Percentiles rank a stretch among this genome's conserved stretches.
phyloP scores from a whole-genome alignment of 2,329 filamentous ascomycete species.

The Alternaria gaisen region DNA sequence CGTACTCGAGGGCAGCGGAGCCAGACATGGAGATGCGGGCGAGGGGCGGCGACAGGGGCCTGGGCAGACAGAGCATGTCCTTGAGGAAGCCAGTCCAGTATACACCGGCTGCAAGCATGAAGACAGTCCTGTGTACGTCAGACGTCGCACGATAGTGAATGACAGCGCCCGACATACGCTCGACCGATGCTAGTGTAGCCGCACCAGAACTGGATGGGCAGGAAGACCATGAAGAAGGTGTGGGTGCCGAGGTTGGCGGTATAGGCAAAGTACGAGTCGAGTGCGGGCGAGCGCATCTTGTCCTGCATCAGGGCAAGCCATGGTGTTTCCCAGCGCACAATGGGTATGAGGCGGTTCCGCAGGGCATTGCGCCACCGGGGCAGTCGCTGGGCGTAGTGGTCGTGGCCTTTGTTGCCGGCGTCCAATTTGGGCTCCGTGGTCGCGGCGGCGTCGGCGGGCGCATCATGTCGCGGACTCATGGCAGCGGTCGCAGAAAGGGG shows the following conservation, averaged over 20 bases:
- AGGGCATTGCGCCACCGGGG: constrained; percentile 88
- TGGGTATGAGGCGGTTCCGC: constrained; percentile 81
- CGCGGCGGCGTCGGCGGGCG: constrained; percentile 9
- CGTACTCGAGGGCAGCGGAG: constrained; percentile 93
- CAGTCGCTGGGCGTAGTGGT: constrained; percentile 79
- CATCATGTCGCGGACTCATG: constrained; percentile 40
- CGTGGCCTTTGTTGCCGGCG: constrained; percentile 80
- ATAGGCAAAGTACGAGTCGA: constrained; percentile 96
- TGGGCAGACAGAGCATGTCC: constrained; percentile 89
- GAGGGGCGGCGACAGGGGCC: constrained; percentile 89
- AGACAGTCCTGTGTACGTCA: constrained; percentile 49
- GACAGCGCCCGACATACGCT: constrained; percentile 68
- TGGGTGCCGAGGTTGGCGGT: constrained; percentile 97
- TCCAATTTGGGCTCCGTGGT: constrained; percentile 56
- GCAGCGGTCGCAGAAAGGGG: constrained; percentile 25
- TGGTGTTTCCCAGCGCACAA: constrained; percentile 94
- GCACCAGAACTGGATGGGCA: constrained; percentile 97
- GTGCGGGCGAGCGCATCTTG: constrained; percentile 77
- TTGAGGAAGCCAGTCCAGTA: constrained; percentile 86
- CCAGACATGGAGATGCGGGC: constrained; percentile 98
- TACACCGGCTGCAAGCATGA: constrained; percentile 74
- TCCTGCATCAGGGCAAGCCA: constrained; percentile 89
- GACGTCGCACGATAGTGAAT: constrained; percentile 14
- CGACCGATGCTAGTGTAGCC: constrained; percentile 85
- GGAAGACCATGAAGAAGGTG: constrained; percentile 96